phyloP scores from a whole-genome alignment of 352 stramenopile genomes.

The Phytophthora capsici region DNA sequence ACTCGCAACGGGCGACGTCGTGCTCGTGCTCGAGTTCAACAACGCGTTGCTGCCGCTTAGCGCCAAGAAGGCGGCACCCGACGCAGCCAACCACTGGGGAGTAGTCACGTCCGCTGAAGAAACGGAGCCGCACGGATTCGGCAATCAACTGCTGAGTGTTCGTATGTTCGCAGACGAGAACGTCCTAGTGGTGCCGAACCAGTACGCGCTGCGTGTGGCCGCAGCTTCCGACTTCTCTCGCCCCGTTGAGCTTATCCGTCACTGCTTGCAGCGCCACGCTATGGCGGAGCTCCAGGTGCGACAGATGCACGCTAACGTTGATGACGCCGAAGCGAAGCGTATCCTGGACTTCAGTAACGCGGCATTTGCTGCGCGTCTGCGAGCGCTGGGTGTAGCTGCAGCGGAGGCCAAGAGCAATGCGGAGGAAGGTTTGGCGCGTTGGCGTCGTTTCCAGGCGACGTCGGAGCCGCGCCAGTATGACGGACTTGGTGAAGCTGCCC shows the following conservation, averaged over 20 bases:
- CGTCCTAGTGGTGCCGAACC: conserved; percentile 56
- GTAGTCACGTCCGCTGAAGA: conserved; percentile 55
- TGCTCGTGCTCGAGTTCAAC: conserved; percentile 72
- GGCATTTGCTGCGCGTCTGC: conserved; percentile 38
- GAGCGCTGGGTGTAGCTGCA: conserved; percentile 33
- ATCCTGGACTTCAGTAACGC: conserved; percentile 25
- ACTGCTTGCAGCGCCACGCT: conserved; percentile 61
- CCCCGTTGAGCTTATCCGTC: conserved; percentile 51
- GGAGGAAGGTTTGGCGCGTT: conserved; percentile 34
- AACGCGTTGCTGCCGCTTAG: conserved; percentile 58
- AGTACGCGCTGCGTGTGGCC: conserved; percentile 59
- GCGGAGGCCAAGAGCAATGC: conserved; percentile 24
- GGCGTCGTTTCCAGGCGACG: conserved; percentile 36
- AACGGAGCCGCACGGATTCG: conserved; percentile 45
- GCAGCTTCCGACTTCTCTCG: conserved; percentile 44
- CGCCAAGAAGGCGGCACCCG: conserved; percentile 41
- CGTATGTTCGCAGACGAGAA: conserved; percentile 65
- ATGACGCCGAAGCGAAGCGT: conserved; percentile 24
- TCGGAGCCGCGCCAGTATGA: conserved; percentile 32
- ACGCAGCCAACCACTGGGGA: conserved; percentile 66
- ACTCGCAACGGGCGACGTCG: conserved; percentile 58
- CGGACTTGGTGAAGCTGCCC: conserved; percentile 40
- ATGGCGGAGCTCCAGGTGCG: conserved; percentile 60
- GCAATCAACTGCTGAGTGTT: conserved; percentile 67
- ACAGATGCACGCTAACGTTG: conserved; percentile 25